These are phyloP conservation scores for Prunella vulgaris DNA, from an alignment of 257 asterid genomes.

Conservation along the genomic window DNA sequence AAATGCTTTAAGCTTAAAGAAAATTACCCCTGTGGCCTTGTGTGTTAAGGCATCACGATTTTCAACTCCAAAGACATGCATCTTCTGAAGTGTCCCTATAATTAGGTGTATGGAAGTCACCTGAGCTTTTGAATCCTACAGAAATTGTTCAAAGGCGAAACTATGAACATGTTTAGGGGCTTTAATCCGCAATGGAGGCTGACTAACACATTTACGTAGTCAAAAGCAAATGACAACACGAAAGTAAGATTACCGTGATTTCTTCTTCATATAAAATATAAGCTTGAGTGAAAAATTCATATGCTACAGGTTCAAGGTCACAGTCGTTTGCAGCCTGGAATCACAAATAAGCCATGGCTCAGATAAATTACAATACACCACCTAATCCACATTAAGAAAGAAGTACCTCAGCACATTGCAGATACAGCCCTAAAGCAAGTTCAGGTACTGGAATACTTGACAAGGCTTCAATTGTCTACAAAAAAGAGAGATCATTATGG, in stretches of 20 bases:
- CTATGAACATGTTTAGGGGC: neutral
- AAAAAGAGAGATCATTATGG: slow-evolving; percentile 20
- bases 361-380: slow-evolving; percentile 14
- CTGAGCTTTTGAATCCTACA: slow-evolving; percentile 93
- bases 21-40: slow-evolving; percentile 95
- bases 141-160: slow-evolving; percentile 21
- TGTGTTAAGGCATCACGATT: slow-evolving; percentile 96
- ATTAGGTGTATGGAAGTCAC: slow-evolving; percentile 86
- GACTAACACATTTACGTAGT: neutral
- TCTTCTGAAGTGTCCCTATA: slow-evolving; percentile 95
- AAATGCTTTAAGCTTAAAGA: slow-evolving; percentile 26
- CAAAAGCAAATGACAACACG: neutral
- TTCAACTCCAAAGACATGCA: slow-evolving; percentile 93
- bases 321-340: slow-evolving; percentile 95
- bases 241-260: slow-evolving; percentile 60
- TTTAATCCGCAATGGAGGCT: neutral
- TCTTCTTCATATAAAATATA: slow-evolving; percentile 97
- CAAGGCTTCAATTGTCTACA: slow-evolving; percentile 79
- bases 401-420: slow-evolving; percentile 97
- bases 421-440: slow-evolving; percentile 75
- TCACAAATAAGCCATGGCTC: slow-evolving; percentile 25
- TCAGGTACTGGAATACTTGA: slow-evolving; percentile 85
- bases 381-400: slow-evolving; percentile 15
- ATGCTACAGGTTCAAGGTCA: slow-evolving; percentile 96
- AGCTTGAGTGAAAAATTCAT: slow-evolving; percentile 97